Conservation (phyloP, 2,329 filamentous ascomycete species). For the Didymella lethalis region DNA sequence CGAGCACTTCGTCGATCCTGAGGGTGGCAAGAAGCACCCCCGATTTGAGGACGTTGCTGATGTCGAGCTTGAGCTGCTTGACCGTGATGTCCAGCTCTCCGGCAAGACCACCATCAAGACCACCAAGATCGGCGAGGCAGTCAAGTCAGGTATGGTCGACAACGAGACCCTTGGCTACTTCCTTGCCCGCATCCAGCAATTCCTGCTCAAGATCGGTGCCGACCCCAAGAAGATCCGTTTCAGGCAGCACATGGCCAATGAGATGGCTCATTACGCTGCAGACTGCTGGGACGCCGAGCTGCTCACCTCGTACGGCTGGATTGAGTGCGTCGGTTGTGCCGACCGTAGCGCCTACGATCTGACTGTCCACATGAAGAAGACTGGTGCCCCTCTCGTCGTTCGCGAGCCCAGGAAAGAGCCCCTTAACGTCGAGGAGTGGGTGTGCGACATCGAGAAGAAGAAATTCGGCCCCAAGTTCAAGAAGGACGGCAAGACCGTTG, state of each 20-base stretch:
- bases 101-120: conserved; percentile 80
- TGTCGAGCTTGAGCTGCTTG: conserved; percentile 82
- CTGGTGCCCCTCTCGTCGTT: conserved; percentile 84
- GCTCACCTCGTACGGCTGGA: conserved; percentile 91
- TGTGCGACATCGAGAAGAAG: conserved; percentile 89
- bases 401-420: conserved; percentile 82
- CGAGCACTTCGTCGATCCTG: conserved; percentile 96
- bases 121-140: conserved; percentile 84
- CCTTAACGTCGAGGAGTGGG: conserved; percentile 82
- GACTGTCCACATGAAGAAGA: conserved; percentile 91
- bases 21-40: conserved; percentile 91
- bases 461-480: conserved; percentile 95
- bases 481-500: conserved; percentile 84
- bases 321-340: conserved; percentile 97
- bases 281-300: conserved; percentile 99
- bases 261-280: conserved; percentile 91
- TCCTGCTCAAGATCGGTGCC: conserved; percentile 86
- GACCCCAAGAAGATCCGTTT: conserved; percentile 91
- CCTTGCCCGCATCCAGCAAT: conserved; percentile 89
- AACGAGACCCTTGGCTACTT: conserved; percentile 99
- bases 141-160: conserved; percentile 82
- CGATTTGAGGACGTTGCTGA: conserved; percentile 87
- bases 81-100: conserved; percentile 83
- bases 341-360: conserved; percentile 95
- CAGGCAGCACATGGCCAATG: conserved; percentile 93